Evolutionary conservation across 306 rosid genomes (phyloP), one percentile per base, ranked within the genome.

Genomic region (Fagus crenata): DNA sequence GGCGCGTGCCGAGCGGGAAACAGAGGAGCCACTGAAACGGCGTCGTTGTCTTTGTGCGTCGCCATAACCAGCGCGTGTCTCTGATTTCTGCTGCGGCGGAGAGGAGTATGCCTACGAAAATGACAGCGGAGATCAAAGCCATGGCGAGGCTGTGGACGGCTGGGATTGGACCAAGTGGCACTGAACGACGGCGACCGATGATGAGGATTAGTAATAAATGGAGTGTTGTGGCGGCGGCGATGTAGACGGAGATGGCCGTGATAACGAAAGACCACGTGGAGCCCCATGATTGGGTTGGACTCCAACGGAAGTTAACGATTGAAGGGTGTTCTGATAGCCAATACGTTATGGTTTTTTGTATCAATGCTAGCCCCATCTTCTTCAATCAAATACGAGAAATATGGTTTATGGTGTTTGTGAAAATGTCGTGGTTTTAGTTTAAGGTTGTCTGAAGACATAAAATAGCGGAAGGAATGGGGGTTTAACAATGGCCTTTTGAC

Each of bases 11-110:
- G 0, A 89, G 87, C 0, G 96, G 97, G 76, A 92, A 92, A 74
- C 97, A 92, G 17, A 92, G 92, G 42, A 92, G 75, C 97, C 96
- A 92, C 42, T 92, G 93, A 9, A 92, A 72, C 0, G 97, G 85
- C 4, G 90, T 88, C 6, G 89, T 87, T 11, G 85, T 86, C 77
- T 83, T 79, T 1, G 76, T 84, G 2, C 92, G 92, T 36, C 70
- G 81, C 97, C 93, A 92, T n/a, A 92, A 73, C 97, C 97, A 90
- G 4, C 92, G 96, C 0, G 93, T 92, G 78, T 80, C 88, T 0
- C 81, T 83, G 46, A 87, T 84, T 77, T 92, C 97, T 0, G 89
- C 87, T 2, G 82, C 75, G 11, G 96, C 81, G 2, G 97, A 92
- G 75, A 92, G 75, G 35, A 90, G 77, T 35, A 84, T 84, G 17